Evolutionary conservation across 768 basidiomycete genomes (phyloP).

Genomic region (Auriscalpium vulgare): DNA sequence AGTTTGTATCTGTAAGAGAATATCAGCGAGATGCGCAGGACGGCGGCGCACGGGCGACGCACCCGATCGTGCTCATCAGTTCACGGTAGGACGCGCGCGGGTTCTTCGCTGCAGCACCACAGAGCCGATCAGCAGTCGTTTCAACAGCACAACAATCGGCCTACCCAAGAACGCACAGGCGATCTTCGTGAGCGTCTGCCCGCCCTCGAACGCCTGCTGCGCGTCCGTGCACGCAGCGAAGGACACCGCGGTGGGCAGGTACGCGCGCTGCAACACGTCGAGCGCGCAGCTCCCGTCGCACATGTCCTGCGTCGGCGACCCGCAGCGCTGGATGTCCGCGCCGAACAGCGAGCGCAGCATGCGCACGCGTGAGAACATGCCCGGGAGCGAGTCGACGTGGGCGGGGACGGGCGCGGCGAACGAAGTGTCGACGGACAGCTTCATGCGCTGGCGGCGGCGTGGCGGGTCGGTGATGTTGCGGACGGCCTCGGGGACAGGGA

Average conservation of each 20-base stretch:
- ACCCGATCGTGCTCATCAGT: slow-evolving; percentile 14
- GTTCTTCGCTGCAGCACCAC: slow-evolving; percentile 1
- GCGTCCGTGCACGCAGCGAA: slow-evolving; percentile 18
- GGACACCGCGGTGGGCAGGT: slow-evolving; percentile 5
- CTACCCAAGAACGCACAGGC: slow-evolving; percentile 6
- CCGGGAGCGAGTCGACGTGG: not conserved
- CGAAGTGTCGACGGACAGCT: not conserved
- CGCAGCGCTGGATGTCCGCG: not conserved
- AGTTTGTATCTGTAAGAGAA: slow-evolving; percentile 2
- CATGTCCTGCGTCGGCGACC: slow-evolving; percentile 12
- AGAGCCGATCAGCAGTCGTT: not conserved
- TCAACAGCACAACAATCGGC: not conserved
- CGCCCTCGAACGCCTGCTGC: slow-evolving; percentile 16
- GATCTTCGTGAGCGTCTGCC: not conserved
- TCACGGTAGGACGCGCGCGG: slow-evolving; percentile 10
- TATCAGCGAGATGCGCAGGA: not conserved
- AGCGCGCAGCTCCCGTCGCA: slow-evolving; percentile 17
- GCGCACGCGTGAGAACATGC: not conserved
- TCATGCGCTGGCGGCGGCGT: too few relatives aligned
- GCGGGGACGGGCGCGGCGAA: not conserved
- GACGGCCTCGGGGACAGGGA: too few relatives aligned
- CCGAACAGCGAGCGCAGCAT: not conserved
- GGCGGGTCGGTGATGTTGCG: too few relatives aligned
- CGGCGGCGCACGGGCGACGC: not conserved
- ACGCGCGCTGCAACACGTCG: not conserved